A percentile compares a stretch with the other conserved stretches of the same genome.
phyloP scores from a whole-genome alignment of 768 basidiomycete genomes.

The Tephrocybe sp. region DNA sequence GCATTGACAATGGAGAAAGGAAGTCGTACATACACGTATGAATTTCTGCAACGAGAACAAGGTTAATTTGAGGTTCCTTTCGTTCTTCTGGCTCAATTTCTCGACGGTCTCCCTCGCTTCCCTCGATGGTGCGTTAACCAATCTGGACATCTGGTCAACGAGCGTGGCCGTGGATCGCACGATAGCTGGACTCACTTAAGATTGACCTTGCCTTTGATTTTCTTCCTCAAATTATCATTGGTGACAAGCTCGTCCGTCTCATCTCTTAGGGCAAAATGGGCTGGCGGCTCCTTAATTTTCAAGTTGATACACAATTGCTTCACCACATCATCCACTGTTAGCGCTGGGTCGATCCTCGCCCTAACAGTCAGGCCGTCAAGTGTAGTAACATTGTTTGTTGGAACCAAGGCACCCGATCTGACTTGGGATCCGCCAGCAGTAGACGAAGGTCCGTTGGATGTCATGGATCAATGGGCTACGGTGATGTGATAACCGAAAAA shows the following conservation, averaged over 20 bases:
- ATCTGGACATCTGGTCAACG: constrained; percentile 35
- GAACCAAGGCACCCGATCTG: constrained; percentile 55
- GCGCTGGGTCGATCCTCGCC: constrained; percentile 80
- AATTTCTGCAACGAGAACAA: constrained; percentile 78
- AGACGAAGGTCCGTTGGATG: constrained; percentile 21
- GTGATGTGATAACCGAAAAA: constrained; percentile 3
- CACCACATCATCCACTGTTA: constrained; percentile 82
- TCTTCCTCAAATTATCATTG: constrained; percentile 80
- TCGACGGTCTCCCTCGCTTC: constrained; percentile 77
- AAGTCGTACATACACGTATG: constrained; percentile 55
- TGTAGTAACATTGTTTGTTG: constrained; percentile 83
- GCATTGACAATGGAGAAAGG: neutral
- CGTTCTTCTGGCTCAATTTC: constrained; percentile 60
- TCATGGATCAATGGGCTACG: constrained; percentile 13
- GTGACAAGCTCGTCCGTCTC: constrained; percentile 83
- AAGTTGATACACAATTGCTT: constrained; percentile 80
- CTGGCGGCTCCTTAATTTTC: constrained; percentile 70
- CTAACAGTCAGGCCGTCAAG: constrained; percentile 73
- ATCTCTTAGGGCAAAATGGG: constrained; percentile 76
- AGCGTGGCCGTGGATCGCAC: neutral
- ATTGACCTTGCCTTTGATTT: constrained; percentile 74
- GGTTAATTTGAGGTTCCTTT: constrained; percentile 60
- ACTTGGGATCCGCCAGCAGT: constrained; percentile 35
- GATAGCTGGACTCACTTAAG: constrained; percentile 55
- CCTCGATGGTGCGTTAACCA: constrained; percentile 75